A percentile compares a stretch with the other conserved stretches of the same genome.
Conservation (phyloP, 768 basidiomycete genomes). For the Psilocybe azurescens region DNA sequence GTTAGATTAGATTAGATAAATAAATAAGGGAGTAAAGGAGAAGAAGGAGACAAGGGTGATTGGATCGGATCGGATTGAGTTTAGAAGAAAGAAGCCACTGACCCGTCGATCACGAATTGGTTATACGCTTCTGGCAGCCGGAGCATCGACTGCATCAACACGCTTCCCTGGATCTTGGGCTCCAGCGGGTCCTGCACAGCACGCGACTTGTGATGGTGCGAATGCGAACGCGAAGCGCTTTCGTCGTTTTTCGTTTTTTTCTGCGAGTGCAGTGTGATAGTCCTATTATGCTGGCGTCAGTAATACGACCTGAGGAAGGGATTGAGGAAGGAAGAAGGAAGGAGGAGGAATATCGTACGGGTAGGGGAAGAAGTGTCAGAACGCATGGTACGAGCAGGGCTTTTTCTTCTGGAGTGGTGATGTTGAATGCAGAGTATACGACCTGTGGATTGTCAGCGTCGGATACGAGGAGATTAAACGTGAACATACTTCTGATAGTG, state of each 20-base stretch:
- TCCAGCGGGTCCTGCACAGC: slow-evolving; percentile 48
- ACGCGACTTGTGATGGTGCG: slow-evolving; percentile 18
- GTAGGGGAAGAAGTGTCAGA: slow-evolving; percentile 54
- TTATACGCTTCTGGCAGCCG: slow-evolving; percentile 71
- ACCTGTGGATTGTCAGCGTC: slow-evolving; percentile 47
- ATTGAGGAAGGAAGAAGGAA: background rate
- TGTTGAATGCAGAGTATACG: slow-evolving; percentile 62
- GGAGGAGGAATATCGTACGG: slow-evolving; percentile 40
- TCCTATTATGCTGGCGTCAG: slow-evolving; percentile 23
- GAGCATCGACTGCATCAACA: slow-evolving; percentile 85
- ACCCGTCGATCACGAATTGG: slow-evolving; percentile 75
- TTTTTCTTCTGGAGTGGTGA: slow-evolving; percentile 52
- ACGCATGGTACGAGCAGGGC: slow-evolving; percentile 71
- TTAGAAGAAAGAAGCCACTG: slow-evolving; percentile 11
- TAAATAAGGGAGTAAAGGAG: too few species aligned
- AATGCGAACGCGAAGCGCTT: slow-evolving; percentile 6
- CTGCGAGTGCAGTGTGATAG: slow-evolving; percentile 26
- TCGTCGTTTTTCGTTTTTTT: slow-evolving; percentile 13
- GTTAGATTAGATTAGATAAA: background rate
- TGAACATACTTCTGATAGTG: slow-evolving; percentile 62
- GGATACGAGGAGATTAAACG: slow-evolving; percentile 3
- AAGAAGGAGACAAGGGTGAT: too few species aligned
- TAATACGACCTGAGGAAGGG: slow-evolving; percentile 4
- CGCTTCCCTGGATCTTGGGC: slow-evolving; percentile 82
- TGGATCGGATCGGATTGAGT: too few species aligned